Conservation (phyloP, 257 asterid genomes). For the Primulina huaijiensis region DNA sequence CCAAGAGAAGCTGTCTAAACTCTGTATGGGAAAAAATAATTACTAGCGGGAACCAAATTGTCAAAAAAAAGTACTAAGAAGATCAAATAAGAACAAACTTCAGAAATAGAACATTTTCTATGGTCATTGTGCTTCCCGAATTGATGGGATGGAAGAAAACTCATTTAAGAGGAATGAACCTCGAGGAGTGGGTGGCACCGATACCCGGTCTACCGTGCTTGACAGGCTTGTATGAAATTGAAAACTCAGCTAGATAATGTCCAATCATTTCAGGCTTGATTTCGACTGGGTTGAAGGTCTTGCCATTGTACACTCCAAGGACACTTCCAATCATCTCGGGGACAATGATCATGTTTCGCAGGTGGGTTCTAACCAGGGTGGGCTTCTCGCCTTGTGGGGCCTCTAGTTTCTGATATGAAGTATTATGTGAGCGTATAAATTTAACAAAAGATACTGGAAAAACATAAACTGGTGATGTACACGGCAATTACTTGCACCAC, state of each 20-base stretch:
- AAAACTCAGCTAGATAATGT: slow-evolving; percentile 38
- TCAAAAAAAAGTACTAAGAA: no score
- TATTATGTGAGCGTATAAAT: background rate
- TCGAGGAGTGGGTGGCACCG: slow-evolving; percentile 41
- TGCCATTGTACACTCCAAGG: slow-evolving; percentile 34
- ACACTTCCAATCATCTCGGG: slow-evolving; percentile 37
- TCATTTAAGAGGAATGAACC: slow-evolving; percentile 24
- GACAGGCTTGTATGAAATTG: slow-evolving; percentile 38
- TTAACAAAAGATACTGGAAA: background rate
- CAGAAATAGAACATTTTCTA: no score
- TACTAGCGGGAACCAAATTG: no score
- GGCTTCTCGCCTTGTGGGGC: slow-evolving; percentile 88
- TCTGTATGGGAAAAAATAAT: no score
- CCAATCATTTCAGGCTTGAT: slow-evolving; percentile 40
- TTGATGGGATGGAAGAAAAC: background rate
- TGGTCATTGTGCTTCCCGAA: no score
- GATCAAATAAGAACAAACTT: no score
- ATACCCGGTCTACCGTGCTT: slow-evolving; percentile 42
- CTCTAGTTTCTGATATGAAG: slow-evolving; percentile 57
- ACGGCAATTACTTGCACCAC: background rate
- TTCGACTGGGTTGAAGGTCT: slow-evolving; percentile 33
- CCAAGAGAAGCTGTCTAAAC: no score
- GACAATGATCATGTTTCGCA: slow-evolving; percentile 40
- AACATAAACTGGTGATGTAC: no score
- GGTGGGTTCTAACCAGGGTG: slow-evolving; percentile 66